Evolutionary conservation across 192 early-diverging fungal genomes (phyloP), one percentile per base, ranked within the genome.

Genomic region (Umbelopsis isabellina): DNA sequence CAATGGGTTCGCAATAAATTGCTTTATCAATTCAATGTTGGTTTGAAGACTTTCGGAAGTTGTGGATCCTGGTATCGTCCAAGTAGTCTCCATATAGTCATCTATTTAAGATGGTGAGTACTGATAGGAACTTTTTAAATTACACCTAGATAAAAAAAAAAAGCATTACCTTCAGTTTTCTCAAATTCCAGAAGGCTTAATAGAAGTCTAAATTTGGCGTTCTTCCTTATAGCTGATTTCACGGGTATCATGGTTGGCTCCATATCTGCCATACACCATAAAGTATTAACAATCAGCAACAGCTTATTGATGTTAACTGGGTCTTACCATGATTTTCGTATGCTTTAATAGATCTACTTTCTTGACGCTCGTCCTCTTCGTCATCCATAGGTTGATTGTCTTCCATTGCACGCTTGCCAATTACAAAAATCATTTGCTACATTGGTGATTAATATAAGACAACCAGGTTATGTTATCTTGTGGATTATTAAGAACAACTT

Each of bases 161-260:
- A 41, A 0, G 5, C 37, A 65, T 49, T 48, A 79, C 70, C 72
- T 69, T 79, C 79, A 6, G 72, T 71, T 33, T 76, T 75, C 1
- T 51, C 70, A 16, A 81, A 76, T 10, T 75, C 50, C 21, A 83
- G 33, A 53, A 85, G 67, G 5, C 71, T 83, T 41, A 85, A 65
- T 33, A 85, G 72, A 21, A 85, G 70, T 16, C 76, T 73, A 33
- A 85, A 66, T 20, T 77, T 74, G n/a, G 79, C 73, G 30, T 81
- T 70, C 12, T 73, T 23, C 12, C 74, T 65, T 27, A 81, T 20
- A 5, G 74, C 72, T 2, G 67, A 33, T 25, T 64, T 58, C 33
- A 64, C 68, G 13, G 70, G 77, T 22, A 74, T 71, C 48, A 65
- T 75, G 33, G 71, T 30, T 8, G 74, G 21, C 2, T 70, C 49